phyloP scores from a whole-genome alignment of 2,329 filamentous ascomycete genomes.

The Penicillium sp. region DNA sequence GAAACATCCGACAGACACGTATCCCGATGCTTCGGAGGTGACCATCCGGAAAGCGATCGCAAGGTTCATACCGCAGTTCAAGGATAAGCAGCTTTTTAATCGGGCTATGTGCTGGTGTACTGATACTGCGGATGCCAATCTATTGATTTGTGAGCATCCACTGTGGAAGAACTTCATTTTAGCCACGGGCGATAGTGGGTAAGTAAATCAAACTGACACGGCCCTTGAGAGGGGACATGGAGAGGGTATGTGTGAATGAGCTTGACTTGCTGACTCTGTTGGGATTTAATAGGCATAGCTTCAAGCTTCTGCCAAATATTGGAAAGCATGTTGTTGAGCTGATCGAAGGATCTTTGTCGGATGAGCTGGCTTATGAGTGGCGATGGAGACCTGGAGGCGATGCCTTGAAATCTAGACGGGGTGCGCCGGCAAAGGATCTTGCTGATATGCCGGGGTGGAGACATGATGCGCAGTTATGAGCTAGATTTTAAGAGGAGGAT shows the following conservation, averaged over 20 bases:
- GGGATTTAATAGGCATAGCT: constrained; percentile 39
- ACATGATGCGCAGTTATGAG: constrained; percentile 18
- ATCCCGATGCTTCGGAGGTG: constrained; percentile 49
- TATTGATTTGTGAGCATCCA: constrained; percentile 55
- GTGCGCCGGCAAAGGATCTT: constrained; percentile 46
- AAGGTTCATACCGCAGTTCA: constrained; percentile 56
- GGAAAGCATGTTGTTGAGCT: constrained; percentile 51
- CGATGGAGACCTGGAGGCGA: constrained; percentile 50
- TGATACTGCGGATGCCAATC: constrained; percentile 56
- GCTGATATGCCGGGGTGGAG: constrained; percentile 50
- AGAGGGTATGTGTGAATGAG: background rate
- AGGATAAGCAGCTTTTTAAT: constrained; percentile 51
- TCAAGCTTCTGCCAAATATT: constrained; percentile 50
- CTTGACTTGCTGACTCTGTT: background rate
- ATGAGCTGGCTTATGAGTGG: constrained; percentile 45
- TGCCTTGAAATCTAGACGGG: constrained; percentile 44
- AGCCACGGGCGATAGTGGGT: constrained; percentile 52
- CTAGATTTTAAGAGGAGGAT: background rate
- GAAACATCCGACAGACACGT: constrained; percentile 22
- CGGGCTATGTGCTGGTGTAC: constrained; percentile 60
- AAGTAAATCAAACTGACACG: constrained; percentile 16
- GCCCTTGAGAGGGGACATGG: too few relatives aligned
- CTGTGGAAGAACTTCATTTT: constrained; percentile 45
- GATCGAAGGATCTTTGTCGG: constrained; percentile 42
- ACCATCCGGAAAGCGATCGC: constrained; percentile 51